A percentile compares a stretch with the other conserved stretches of the same genome.
Conservation (phyloP, 2,329 filamentous ascomycete species). For the Pseudogymnoascus pannorum region DNA sequence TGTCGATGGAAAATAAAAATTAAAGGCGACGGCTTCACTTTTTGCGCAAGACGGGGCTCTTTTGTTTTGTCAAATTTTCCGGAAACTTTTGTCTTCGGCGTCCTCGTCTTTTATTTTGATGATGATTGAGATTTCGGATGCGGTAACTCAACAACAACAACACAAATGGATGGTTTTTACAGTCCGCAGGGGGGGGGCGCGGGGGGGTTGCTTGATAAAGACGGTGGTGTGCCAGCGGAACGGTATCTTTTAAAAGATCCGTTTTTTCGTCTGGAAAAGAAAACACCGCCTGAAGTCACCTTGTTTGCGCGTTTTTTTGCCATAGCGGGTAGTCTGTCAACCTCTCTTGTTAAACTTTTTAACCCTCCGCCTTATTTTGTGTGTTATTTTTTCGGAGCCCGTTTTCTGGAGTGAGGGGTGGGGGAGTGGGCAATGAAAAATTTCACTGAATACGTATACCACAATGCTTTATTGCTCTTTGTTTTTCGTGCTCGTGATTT, state of each 20-base stretch:
- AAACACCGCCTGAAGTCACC: background rate
- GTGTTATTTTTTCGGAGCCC: constrained; percentile 18
- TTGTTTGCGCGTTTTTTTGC: constrained; percentile 20
- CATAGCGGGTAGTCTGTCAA: constrained; percentile 24
- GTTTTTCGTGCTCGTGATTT: background rate
- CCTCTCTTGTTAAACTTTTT: constrained; percentile 11
- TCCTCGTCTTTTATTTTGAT: constrained; percentile 22
- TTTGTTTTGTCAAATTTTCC: too few species aligned
- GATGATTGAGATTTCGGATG: constrained; percentile 24
- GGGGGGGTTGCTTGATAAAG: constrained; percentile 16
- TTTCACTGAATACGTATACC: constrained; percentile 21
- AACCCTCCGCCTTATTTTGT: constrained; percentile 10
- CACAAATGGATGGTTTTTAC: constrained; percentile 21
- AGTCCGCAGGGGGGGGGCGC: too few species aligned
- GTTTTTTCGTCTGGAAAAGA: too few species aligned
- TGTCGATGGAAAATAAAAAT: constrained; percentile 23
- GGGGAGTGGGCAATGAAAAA: background rate
- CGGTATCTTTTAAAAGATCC: too few species aligned
- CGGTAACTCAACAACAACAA: constrained; percentile 23
- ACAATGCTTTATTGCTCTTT: constrained; percentile 13
- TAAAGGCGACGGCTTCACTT: constrained; percentile 20
- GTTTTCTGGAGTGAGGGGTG: constrained; percentile 12
- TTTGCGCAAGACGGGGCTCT: constrained; percentile 25
- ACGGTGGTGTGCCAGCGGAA: background rate
- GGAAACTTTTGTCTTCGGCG: constrained; percentile 15